phyloP scores from a whole-genome alignment of 2,329 filamentous ascomycete species.

The Scorias spongiosa region DNA sequence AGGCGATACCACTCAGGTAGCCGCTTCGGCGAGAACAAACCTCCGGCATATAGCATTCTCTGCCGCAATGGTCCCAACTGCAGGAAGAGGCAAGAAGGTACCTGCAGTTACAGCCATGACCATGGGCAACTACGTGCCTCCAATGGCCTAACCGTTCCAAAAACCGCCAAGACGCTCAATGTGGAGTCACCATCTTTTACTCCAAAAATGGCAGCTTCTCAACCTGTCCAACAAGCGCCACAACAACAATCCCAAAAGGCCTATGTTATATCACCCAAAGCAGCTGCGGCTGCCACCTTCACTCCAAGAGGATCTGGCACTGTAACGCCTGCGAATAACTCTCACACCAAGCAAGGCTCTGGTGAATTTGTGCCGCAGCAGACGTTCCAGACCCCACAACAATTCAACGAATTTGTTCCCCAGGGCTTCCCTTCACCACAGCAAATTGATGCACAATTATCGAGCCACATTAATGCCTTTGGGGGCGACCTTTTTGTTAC shows the following conservation, averaged over 20 bases:
- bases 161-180: slow-evolving; percentile 54
- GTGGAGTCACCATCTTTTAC: slow-evolving; percentile 76
- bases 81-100: slow-evolving; percentile 20
- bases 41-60: slow-evolving; percentile 12
- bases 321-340: slow-evolving; percentile 23
- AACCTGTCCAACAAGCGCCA: slow-evolving; percentile 23
- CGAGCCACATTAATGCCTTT: slow-evolving; percentile 22
- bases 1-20: slow-evolving; percentile 9
- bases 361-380: slow-evolving; percentile 25
- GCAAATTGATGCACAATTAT: slow-evolving; percentile 17
- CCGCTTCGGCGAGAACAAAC: slow-evolving; percentile 15
- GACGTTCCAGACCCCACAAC: slow-evolving; percentile 26
- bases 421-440: slow-evolving; percentile 39
- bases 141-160: slow-evolving; percentile 12
- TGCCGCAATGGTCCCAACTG: slow-evolving; percentile 21
- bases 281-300: slow-evolving; percentile 76
- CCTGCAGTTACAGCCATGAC: slow-evolving; percentile 20
- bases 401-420: slow-evolving; percentile 39
- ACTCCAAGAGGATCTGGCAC: slow-evolving; percentile 45
- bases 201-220: slow-evolving; percentile 31
- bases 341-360: slow-evolving; percentile 31
- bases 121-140: slow-evolving; percentile 11
- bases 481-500: slow-evolving; percentile 27
- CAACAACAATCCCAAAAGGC: slow-evolving; percentile 37
- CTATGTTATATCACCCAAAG: slow-evolving; percentile 71